phyloP scores from a whole-genome alignment of 2,329 filamentous ascomycete species.

The Pseudocercospora pini-densiflorae region DNA sequence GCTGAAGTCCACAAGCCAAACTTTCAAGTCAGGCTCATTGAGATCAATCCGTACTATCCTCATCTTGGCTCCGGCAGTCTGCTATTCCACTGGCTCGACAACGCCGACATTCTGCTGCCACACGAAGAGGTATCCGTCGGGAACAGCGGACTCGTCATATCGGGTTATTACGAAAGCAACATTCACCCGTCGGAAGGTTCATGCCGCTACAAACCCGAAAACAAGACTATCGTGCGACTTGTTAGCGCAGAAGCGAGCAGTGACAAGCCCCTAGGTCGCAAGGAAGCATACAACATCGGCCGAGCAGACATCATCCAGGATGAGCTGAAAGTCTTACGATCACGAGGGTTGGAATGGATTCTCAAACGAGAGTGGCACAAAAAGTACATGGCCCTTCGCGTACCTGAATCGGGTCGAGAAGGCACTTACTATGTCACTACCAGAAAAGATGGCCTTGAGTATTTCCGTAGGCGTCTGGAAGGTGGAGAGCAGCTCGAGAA shows the following conservation, averaged over 20 bases:
- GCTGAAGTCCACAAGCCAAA: conserved; percentile 18
- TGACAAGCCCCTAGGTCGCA: conserved; percentile 12
- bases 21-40: conserved; percentile 16
- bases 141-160: too few relatives aligned
- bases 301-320: conserved; percentile 1
- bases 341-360: conserved; percentile 3
- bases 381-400: neutral
- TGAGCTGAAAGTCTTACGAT: neutral
- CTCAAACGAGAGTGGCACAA: neutral
- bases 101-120: conserved; percentile 6
- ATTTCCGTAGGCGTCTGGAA: neutral
- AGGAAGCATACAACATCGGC: conserved; percentile 10
- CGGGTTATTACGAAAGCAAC: too few relatives aligned
- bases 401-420: too few relatives aligned
- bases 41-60: conserved; percentile 16
- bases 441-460: neutral
- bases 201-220: too few relatives aligned
- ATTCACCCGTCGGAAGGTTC: too few relatives aligned
- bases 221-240: conserved; percentile 9
- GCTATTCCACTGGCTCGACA: conserved; percentile 16
- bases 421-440: neutral
- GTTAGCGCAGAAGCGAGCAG: conserved; percentile 8
- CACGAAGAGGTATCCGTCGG: neutral
- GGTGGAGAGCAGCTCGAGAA: too few relatives aligned
- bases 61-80: conserved; percentile 12